Evolutionary conservation across 2,329 filamentous ascomycete genomes (phyloP), one percentile per base, ranked within the genome.

Genomic region (Scytalidium lignicola): DNA sequence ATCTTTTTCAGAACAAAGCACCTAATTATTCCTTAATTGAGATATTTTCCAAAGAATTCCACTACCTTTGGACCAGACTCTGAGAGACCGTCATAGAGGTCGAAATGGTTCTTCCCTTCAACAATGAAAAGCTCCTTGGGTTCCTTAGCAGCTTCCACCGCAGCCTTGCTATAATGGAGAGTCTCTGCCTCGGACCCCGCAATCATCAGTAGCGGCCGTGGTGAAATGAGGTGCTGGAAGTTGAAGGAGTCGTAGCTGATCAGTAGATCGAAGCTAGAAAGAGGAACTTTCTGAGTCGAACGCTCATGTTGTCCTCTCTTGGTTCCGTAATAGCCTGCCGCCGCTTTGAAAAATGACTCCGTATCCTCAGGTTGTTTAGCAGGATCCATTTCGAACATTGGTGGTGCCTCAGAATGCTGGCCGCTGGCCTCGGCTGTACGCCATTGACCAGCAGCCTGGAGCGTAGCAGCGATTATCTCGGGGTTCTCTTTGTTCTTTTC

Each of bases 161-260:
- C 51, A 39, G 47, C 45, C 46, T 47, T 26, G 32, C 47, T 53
- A 40, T 51, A 48, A 2, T 48, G 26, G n/a, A 13, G 17, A 19
- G 53, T 51, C 21, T 44, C 50, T 3, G 53, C 53, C 18, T 54
- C 32, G 22, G 10, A 13, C 9, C 55, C 55, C 8, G 44, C 26
- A 26, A 58, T 52, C 53, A 64, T 57, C 29, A 64, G 32, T 39
- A 65, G 37, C 15, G 63, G 62, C n/a, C 58, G 51, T 2, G 59
- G 59, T n/a, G 50, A 52, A 42, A 62, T 60, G 44, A 64, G 32
- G 40, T 57, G 39, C 18, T 56, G 53, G 26, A 59, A 57, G 10
- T 45, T 45, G 47, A 60, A 65, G 9, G 61, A 48, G 42, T 62
- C 59, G 46, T 51, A 65, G 40, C 51, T 59, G 12, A 54, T 44